Evolutionary conservation across 805 yeast genomes (phyloP).

Genomic region (Candida multigemmis): DNA sequence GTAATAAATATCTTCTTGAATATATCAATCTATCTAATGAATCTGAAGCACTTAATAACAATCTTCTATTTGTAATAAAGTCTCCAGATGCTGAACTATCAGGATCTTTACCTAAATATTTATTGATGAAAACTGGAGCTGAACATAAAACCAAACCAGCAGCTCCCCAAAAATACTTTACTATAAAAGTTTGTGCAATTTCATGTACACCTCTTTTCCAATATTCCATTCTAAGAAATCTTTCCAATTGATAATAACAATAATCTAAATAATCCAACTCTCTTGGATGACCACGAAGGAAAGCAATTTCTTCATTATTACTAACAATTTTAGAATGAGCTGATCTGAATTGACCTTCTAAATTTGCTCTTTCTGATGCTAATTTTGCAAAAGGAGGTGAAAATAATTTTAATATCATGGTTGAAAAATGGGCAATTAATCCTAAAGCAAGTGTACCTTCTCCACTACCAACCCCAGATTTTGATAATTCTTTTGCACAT

Average conservation of each 20-base stretch:
- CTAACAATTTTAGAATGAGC: slow-evolving; percentile 74
- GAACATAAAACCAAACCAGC: slow-evolving; percentile 84
- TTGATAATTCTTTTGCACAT: slow-evolving; percentile 70
- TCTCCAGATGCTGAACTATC: slow-evolving; percentile 57
- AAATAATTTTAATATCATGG: slow-evolving; percentile 59
- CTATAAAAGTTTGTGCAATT: slow-evolving; percentile 77
- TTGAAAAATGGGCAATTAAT: slow-evolving; percentile 70
- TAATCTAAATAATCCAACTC: slow-evolving; percentile 73
- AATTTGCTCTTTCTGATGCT: slow-evolving; percentile 63
- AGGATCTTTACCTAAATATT: slow-evolving; percentile 37
- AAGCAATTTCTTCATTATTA: slow-evolving; percentile 80
- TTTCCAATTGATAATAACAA: slow-evolving; percentile 72
- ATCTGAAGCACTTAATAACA: slow-evolving; percentile 75
- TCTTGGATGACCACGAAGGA: slow-evolving; percentile 70
- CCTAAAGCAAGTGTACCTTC: slow-evolving; percentile 78
- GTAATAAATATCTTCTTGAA: slow-evolving; percentile 76
- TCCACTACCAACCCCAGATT: slow-evolving; percentile 57
- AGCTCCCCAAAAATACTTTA: slow-evolving; percentile 94
- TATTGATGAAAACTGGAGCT: slow-evolving; percentile 70
- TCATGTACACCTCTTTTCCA: slow-evolving; percentile 74
- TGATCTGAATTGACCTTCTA: slow-evolving; percentile 79
- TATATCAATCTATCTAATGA: slow-evolving; percentile 83
- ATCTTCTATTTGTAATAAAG: slow-evolving; percentile 80
- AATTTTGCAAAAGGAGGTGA: slow-evolving; percentile 87
- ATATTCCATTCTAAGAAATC: slow-evolving; percentile 67